Evolutionary conservation across 441 rosid species (phyloP), one percentile per base, ranked within the genome.

Genomic region (Pelargonium myrrhifolium): DNA sequence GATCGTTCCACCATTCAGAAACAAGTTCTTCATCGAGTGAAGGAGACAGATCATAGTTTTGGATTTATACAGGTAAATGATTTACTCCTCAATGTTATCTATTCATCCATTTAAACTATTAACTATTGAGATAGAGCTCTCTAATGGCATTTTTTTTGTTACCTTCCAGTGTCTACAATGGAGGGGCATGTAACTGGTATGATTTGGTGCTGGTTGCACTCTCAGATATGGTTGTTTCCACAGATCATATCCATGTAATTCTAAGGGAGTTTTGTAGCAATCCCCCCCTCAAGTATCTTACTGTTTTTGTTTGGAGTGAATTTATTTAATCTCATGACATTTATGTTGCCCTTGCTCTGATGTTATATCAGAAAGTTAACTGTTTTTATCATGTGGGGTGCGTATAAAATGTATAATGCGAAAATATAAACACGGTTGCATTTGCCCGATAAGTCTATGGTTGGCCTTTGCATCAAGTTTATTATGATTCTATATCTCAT

Each of bases 1-100:
- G 69, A 64, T 67, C 39, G 78, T 77, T 68, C 83, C 84, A 17
- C 71, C 89, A 20, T 77, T 84, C 71, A 76, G 69, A 74, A 86
- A 84, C 71, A 81, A 75, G 70, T 94, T 82, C 77, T 87, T 81
- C 77, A 75, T 89, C 70, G 99, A 94, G 79, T 94, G 89, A 88
- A 72, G 64, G 63, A 71, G 61, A 71, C 35, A 71, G 67, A 65
- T 53, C 61, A 70, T 72, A 9, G 3, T 26, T 42, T 64, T 64
- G 66, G 49, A 26, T 51, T 56, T 9, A 65, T 43, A 9, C 59
- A 53, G 59, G 59, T 53, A 17, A 53, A 53, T 15, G 3, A 11
- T 14, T 21, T 7, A 3, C 18, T 53, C 22, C 59, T 5, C 59
- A 53, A 53, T 17, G 9, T 8, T 21, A 47, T 45, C 14, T 47